phyloP scores from a whole-genome alignment of 352 stramenopile genomes.

The Phytopythium sindhum region DNA sequence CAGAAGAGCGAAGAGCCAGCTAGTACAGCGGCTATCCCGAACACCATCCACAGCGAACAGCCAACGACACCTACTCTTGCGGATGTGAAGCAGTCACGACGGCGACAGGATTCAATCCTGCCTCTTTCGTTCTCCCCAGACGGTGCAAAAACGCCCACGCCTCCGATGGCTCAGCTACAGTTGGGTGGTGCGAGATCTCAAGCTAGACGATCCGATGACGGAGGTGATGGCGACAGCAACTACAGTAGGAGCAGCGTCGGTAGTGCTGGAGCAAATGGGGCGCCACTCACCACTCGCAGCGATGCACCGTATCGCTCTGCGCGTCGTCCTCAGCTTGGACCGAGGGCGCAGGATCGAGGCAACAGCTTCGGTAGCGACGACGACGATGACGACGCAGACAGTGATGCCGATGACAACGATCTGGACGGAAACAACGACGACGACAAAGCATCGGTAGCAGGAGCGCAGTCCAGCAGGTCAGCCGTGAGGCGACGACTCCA shows the following conservation, averaged over 20 bases:
- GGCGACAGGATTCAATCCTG: slow-evolving; percentile 6
- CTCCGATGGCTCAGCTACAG: not conserved
- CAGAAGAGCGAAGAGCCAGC: not conserved
- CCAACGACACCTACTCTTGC: not conserved
- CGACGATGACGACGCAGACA: not conserved
- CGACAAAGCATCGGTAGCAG: not conserved
- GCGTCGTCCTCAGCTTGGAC: not conserved
- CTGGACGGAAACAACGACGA: not conserved
- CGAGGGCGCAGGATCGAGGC: not conserved
- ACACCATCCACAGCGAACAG: not conserved
- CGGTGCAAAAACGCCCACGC: not conserved
- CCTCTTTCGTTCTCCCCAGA: not conserved
- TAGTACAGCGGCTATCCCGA: not conserved
- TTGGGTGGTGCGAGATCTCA: not conserved
- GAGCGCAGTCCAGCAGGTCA: not conserved
- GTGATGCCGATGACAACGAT: not conserved
- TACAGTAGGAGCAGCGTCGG: not conserved
- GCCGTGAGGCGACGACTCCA: not conserved
- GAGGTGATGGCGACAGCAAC: not conserved
- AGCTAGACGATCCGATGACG: not conserved
- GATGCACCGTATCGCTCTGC: slow-evolving; percentile 1
- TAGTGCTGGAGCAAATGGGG: not conserved
- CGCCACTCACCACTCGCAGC: slow-evolving; percentile 1
- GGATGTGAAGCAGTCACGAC: not conserved
- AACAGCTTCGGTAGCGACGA: not conserved